A percentile compares a stretch with the other conserved stretches of the same genome.
Conservation (phyloP, 129 eudicot genomes). For the Artemisia tridentata region DNA sequence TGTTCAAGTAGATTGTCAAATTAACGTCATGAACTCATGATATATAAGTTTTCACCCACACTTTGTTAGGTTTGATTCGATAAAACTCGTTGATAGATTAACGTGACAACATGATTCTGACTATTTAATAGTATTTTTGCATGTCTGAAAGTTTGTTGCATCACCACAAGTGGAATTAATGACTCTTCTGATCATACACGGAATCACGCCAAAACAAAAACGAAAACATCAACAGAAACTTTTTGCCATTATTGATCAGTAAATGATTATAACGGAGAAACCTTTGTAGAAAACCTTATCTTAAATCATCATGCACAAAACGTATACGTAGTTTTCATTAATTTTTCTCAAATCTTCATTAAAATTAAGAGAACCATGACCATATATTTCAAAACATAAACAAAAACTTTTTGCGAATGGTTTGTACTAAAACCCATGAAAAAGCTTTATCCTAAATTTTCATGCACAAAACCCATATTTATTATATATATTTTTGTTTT, state of each 20-base stretch:
- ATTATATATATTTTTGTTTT: not conserved
- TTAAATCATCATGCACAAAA: not conserved
- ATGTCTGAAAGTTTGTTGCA: not conserved
- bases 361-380: not conserved
- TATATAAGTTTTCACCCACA: not conserved
- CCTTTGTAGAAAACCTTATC: not conserved
- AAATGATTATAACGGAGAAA: not conserved
- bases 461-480: not conserved
- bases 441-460: not conserved
- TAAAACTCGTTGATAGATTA: not conserved
- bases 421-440: not conserved
- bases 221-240: not conserved
- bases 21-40: not conserved
- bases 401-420: not conserved
- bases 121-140: not conserved
- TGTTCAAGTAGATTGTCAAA: not conserved
- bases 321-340: not conserved
- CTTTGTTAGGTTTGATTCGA: not conserved
- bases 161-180: not conserved
- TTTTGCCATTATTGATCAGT: not conserved
- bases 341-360: not conserved
- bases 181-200: conserved; percentile 1
- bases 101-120: not conserved
- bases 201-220: not conserved
- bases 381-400: not conserved